These are phyloP conservation scores for Colletotrichum sp. DNA, from an alignment of 2,329 filamentous ascomycete species.

Conservation along the genomic window DNA sequence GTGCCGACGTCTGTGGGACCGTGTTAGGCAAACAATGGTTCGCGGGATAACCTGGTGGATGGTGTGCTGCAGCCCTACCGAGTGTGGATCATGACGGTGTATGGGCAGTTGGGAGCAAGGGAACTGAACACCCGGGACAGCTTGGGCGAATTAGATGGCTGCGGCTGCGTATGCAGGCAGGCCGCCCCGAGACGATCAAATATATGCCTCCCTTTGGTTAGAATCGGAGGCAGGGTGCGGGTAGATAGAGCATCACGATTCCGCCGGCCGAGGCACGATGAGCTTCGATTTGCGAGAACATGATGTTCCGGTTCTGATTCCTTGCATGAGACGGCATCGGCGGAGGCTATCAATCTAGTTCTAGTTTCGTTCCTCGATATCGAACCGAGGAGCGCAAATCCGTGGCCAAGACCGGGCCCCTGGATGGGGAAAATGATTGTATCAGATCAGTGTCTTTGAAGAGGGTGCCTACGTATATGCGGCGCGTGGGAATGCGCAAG, in stretches of 20 bases:
- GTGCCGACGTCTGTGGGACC: not conserved
- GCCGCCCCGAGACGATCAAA: slow-evolving; percentile 17
- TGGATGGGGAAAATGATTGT: slow-evolving; percentile 4
- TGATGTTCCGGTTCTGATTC: not conserved
- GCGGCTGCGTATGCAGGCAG: slow-evolving; percentile 17
- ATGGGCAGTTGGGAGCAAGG: slow-evolving; percentile 1
- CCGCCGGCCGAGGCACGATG: not conserved
- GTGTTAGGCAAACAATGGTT: slow-evolving; percentile 2
- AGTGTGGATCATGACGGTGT: not conserved
- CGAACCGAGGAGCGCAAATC: not conserved
- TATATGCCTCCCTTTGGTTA: slow-evolving; percentile 10
- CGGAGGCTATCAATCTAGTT: not conserved
- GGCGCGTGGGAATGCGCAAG: not conserved
- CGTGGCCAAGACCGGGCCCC: not conserved
- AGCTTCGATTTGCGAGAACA: not conserved
- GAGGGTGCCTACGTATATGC: not conserved
- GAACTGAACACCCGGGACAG: not conserved
- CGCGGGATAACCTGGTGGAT: slow-evolving; percentile 6
- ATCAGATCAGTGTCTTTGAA: not conserved
- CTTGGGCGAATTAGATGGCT: slow-evolving; percentile 5
- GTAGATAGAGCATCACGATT: slow-evolving; percentile 1
- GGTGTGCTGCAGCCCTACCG: slow-evolving; percentile 21
- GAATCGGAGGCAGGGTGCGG: slow-evolving; percentile 5
- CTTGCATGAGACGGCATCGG: not conserved
- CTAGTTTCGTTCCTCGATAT: not conserved